Conservation (phyloP, 352 stramenopile genomes). For the Phytophthora idaei region DNA sequence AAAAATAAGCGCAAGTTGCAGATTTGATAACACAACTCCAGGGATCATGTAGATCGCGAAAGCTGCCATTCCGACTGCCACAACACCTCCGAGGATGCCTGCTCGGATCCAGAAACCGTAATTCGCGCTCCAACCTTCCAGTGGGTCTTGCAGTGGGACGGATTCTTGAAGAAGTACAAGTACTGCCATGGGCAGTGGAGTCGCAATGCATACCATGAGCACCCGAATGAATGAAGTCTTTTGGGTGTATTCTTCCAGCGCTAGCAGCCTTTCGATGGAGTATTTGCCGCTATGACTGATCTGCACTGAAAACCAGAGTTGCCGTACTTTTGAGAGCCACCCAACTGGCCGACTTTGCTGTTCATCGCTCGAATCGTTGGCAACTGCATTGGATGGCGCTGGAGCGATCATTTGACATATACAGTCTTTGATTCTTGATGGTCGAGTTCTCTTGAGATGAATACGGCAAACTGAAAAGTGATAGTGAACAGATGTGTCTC, state of each 20-base stretch:
- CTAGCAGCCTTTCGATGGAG: constrained; percentile 17
- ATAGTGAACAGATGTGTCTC: not conserved
- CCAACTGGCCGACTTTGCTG: not conserved
- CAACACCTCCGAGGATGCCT: constrained; percentile 9
- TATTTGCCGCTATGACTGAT: constrained; percentile 16
- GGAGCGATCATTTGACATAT: not conserved
- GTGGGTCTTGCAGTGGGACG: constrained; percentile 26
- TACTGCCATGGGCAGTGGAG: constrained; percentile 19
- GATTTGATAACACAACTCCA: constrained; percentile 12
- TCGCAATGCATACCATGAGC: constrained; percentile 18
- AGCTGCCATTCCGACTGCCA: constrained; percentile 7
- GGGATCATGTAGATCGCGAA: constrained; percentile 28
- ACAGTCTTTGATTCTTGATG: not conserved
- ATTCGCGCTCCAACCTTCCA: constrained; percentile 29
- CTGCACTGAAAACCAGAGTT: constrained; percentile 2
- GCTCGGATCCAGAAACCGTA: constrained; percentile 34
- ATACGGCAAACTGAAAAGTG: not conserved
- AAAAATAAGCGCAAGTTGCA: constrained; percentile 17
- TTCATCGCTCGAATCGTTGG: not conserved
- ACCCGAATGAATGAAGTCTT: constrained; percentile 10
- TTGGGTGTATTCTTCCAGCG: constrained; percentile 25
- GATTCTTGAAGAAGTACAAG: constrained; percentile 21
- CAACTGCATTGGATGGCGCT: not conserved
- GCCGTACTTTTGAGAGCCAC: not conserved
- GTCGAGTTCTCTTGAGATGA: not conserved